A percentile compares a stretch with the other conserved stretches of the same genome.
These are phyloP conservation scores for Paramecium pentaurelia DNA, from an alignment of 73 alveolate genomes.

Conservation along the genomic window DNA sequence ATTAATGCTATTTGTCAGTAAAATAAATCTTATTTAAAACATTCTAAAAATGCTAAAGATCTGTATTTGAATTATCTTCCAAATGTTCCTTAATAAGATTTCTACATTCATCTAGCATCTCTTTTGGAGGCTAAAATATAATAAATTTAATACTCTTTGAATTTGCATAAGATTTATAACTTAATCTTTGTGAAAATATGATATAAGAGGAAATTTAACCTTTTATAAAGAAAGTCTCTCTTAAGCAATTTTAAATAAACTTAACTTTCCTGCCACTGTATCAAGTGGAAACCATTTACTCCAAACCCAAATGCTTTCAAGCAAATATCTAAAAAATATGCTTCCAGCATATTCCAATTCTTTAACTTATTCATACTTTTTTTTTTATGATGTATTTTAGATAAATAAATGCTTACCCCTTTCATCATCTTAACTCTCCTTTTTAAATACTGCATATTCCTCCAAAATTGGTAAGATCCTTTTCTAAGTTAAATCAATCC, in stretches of 20 bases:
- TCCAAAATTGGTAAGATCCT: not conserved
- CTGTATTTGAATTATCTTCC: not conserved
- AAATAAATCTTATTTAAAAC: not conserved
- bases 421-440: not conserved
- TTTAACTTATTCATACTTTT: not conserved
- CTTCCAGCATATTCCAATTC: not conserved
- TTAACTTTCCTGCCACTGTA: not conserved
- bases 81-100: not conserved
- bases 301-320: conserved; percentile 52
- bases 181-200: not conserved
- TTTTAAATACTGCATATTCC: not conserved
- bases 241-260: not conserved
- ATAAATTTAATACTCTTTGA: not conserved
- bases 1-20: not conserved
- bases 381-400: not conserved
- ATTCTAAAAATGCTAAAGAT: not conserved
- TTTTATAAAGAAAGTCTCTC: not conserved
- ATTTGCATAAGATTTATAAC: not conserved
- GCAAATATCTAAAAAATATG: not conserved
- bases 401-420: not conserved
- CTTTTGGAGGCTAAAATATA: not conserved
- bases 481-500: not conserved
- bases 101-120: not conserved
- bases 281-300: conserved; percentile 37
- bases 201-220: not conserved